These are phyloP conservation scores for Avena atlantica DNA, from an alignment of 176 grass and related monocot species.

Conservation along the genomic window DNA sequence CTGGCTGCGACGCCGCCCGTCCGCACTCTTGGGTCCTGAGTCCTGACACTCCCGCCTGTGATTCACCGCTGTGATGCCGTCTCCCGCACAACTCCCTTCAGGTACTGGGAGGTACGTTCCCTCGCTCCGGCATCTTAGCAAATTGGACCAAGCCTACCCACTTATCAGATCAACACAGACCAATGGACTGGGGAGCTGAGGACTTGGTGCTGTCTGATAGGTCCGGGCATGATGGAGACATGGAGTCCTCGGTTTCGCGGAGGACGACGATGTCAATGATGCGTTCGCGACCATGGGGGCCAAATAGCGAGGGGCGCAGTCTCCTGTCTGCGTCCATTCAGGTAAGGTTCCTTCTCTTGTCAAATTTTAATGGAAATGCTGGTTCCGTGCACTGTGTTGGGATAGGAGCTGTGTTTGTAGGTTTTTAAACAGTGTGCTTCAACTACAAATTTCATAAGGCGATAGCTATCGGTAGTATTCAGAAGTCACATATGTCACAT, in stretches of 20 bases:
- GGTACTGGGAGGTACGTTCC: not conserved
- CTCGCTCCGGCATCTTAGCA: not conserved
- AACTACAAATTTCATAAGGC: not conserved
- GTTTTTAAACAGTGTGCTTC: not conserved
- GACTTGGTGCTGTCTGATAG: not conserved
- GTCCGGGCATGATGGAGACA: not conserved
- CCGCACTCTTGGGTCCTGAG: not conserved
- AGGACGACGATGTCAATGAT: not conserved
- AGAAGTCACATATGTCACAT: not conserved
- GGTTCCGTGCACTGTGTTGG: not conserved
- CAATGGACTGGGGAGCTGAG: not conserved
- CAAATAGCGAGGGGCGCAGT: not conserved
- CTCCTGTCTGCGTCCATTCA: not conserved
- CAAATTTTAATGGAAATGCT: not conserved
- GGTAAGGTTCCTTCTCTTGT: not conserved
- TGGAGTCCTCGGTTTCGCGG: not conserved
- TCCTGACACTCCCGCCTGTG: not conserved
- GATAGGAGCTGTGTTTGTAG: not conserved
- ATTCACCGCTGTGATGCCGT: not conserved
- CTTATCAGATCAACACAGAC: too few species aligned
- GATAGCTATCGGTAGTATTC: not conserved
- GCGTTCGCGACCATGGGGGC: too few species aligned
- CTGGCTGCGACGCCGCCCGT: not conserved
- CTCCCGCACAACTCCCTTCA: not conserved
- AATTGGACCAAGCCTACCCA: too few species aligned